These are phyloP conservation scores for Leptographium lundbergii DNA, from an alignment of 2,329 filamentous ascomycete genomes.

Conservation along the genomic window DNA sequence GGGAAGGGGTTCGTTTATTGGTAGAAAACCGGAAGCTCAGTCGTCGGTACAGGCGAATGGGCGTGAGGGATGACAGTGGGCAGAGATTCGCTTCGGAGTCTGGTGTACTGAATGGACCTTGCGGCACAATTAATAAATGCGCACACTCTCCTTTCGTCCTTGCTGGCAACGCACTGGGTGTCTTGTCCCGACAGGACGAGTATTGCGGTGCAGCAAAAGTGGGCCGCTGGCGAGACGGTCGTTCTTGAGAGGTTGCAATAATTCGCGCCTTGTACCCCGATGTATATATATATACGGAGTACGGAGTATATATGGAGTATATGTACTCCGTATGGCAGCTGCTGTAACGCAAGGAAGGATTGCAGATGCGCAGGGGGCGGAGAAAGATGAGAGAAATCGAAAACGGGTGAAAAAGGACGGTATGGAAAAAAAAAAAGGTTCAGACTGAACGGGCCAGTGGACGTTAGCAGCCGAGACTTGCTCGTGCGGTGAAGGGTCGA, in stretches of 20 bases:
- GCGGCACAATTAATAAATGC: background rate
- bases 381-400: background rate
- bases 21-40: background rate
- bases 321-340: background rate
- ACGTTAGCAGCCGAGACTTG: background rate
- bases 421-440: background rate
- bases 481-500: background rate
- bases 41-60: background rate
- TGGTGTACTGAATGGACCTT: background rate
- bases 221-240: background rate
- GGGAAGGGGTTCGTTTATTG: background rate
- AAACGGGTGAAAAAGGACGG: background rate
- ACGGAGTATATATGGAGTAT: too few species aligned
- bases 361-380: background rate
- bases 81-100: background rate
- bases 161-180: background rate
- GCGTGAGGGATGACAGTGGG: background rate
- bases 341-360: background rate
- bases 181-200: background rate
- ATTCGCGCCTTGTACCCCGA: background rate
- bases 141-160: background rate
- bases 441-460: background rate
- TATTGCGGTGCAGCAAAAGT: background rate
- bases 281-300: background rate
- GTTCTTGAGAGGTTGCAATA: background rate